Percentiles rank a stretch among this genome's conserved stretches.
These are phyloP conservation scores for Pythium brachiatum DNA, from an alignment of 352 stramenopile genomes.

Conservation along the genomic window DNA sequence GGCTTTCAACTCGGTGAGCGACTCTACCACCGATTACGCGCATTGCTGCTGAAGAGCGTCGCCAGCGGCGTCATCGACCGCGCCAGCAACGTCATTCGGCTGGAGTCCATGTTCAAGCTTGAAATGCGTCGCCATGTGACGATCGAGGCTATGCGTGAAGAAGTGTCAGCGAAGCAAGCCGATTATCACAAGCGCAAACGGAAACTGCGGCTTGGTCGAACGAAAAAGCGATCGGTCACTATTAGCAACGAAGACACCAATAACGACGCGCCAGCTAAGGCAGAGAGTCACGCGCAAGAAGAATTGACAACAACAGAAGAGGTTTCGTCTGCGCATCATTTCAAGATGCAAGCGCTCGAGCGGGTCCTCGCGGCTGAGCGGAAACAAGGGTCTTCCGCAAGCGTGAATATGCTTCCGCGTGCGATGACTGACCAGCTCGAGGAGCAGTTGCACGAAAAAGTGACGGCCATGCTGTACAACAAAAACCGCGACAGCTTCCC, in stretches of 20 bases:
- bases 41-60: conserved; percentile 46
- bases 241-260: neutral
- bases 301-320: conserved; percentile 2
- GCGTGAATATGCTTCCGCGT: conserved; percentile 13
- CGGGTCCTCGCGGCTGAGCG: conserved; percentile 21
- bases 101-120: conserved; percentile 60
- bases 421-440: conserved; percentile 26
- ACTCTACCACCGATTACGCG: conserved; percentile 39
- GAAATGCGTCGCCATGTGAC: conserved; percentile 59
- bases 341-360: conserved; percentile 62
- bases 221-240: neutral
- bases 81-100: conserved; percentile 42
- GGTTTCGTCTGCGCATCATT: conserved; percentile 37
- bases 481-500: conserved; percentile 55
- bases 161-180: conserved; percentile 27
- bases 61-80: conserved; percentile 37
- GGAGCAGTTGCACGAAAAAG: conserved; percentile 48
- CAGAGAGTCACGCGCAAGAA: conserved; percentile 8
- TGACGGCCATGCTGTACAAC: conserved; percentile 55
- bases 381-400: conserved; percentile 16
- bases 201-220: neutral
- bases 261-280: neutral
- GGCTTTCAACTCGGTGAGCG: conserved; percentile 40
- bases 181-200: conserved; percentile 17
- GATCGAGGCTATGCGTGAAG: conserved; percentile 39